phyloP scores from a whole-genome alignment of 1,139 yeast species.

The Suhomyces terraborum region DNA sequence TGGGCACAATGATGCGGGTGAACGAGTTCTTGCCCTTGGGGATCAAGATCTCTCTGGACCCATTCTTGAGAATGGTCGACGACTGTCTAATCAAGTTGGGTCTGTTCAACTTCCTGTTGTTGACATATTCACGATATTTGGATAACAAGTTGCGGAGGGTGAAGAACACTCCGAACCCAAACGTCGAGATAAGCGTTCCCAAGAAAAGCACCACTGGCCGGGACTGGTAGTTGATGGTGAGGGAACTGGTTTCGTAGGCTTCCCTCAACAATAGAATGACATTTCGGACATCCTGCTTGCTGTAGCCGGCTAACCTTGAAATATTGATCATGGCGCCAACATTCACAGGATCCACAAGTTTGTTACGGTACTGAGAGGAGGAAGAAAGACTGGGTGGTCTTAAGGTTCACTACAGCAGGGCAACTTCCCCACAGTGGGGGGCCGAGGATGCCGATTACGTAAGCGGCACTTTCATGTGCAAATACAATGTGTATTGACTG shows the following conservation, averaged over 20 bases:
- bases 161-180: constrained; percentile 45
- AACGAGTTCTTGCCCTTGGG: constrained; percentile 50
- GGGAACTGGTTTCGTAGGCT: constrained; percentile 41
- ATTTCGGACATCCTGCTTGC: constrained; percentile 37
- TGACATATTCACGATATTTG: constrained; percentile 35
- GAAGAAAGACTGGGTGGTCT: neutral
- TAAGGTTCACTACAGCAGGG: neutral
- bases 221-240: constrained; percentile 45
- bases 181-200: constrained; percentile 44
- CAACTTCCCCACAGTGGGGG: constrained; percentile 4
- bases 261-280: constrained; percentile 40
- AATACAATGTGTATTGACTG: neutral
- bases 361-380: neutral
- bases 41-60: constrained; percentile 55
- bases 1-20: constrained; percentile 56
- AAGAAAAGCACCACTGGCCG: constrained; percentile 49
- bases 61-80: constrained; percentile 50
- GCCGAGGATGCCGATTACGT: constrained; percentile 7
- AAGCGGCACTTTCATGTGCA: constrained; percentile 2
- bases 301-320: constrained; percentile 39
- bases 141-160: constrained; percentile 34
- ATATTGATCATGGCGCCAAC: constrained; percentile 33
- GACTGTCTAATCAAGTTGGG: constrained; percentile 48
- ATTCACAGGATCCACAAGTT: neutral
- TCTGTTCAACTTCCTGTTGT: constrained; percentile 31